Base-by-base conservation (phyloP, 2,329 filamentous ascomycete genomes). In the Microsporum audouinii region DNA sequence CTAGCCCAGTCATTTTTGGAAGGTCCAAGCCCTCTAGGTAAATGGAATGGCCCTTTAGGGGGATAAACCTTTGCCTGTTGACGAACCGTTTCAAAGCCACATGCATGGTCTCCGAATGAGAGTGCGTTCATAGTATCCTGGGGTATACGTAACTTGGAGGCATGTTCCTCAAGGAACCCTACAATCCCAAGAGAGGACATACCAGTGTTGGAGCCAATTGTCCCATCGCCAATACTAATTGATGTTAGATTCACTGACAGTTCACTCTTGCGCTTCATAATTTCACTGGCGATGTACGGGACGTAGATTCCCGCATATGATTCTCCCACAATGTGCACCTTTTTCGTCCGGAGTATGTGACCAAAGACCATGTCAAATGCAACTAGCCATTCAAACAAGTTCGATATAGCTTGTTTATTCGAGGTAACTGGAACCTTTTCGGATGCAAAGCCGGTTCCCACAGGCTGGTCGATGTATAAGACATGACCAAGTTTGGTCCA, bases 261-360 rank as follows among this genome's bases (percentile, higher is more conserved):
- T 1, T 65, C 62, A 29, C 66, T 53, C 23, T 68, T 64, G 60
- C 70, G 68, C 5, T 69, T 60, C 14, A 74, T 58, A 23, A 76
- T 67, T 8, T 67, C 67, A 4, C 66, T 64, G 23, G 72, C 69
- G 47, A 76, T 70, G 33, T 75, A 73, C 0, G 73, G 72, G 29
- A 76, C 68, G 60, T 72, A 74, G 51, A 74, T 69, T 0, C 73
- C 73, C 5, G 70, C 72, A 61, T 72, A 74, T 7, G 71, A 73
- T 61, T 75, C 71, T n/a, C 72, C 73, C 57, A 73, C 70, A n/a
- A 75, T 34, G 61, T 74, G 70, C 0, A 72, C 66, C 49, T 51
- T 43, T 7, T 68, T 67, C 60, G 72, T 72, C 2, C 65, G 64
- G n/a, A 67, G 63, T 1, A 73, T 63, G 27, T 71, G 65, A 1